Evolutionary conservation across 768 basidiomycete genomes (phyloP), one percentile per base, ranked within the genome.

Genomic region (Panus rudis): DNA sequence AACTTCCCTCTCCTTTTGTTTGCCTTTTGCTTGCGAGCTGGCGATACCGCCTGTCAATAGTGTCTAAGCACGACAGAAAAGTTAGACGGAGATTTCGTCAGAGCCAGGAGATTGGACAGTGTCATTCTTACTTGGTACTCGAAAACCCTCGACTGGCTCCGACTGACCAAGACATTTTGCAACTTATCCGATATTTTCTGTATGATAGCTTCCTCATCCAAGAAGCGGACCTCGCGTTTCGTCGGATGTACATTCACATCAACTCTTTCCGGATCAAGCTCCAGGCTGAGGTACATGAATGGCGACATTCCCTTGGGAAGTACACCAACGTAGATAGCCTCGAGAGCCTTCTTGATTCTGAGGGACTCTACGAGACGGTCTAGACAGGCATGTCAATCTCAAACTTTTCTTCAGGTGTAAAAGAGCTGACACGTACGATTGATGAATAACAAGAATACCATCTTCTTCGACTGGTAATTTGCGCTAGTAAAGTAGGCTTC

Each of bases 171-270:
- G n/a, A 67, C 69, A 34, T 73, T 63, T 49, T 90, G 86, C 3
- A 97, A 69, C 1, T 71, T 71, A 54, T 86, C 79, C 12, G 84
- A 78, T 34, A 98, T 79, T 6, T 69, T 69, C 50, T 89, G 81
- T 5, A 82, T 82, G 54, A 97, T 88, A 12, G 65, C 69, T 41
- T 97, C 94, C 59, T 98, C 92, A 48, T 96, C 79, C 38, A 97
- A 62, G 55, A 98, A 98, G 52, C 92, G 89, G 1, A 97, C 92
- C 60, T 97, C 93, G 34, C 87, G 84, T 60, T 99, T 99, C 2
- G 96, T 98, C 0, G 94, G 96, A 58, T 97, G 93, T 6, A 98
- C 92, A 54, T 99, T 99, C 42, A 97, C 93, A 53, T 99, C 96
- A 14, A 99, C 84, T 20, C 85, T 80, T 23, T 79, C 74, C 0